Evolutionary conservation across 306 rosid species (phyloP).

Genomic region (Quercus gilva): DNA sequence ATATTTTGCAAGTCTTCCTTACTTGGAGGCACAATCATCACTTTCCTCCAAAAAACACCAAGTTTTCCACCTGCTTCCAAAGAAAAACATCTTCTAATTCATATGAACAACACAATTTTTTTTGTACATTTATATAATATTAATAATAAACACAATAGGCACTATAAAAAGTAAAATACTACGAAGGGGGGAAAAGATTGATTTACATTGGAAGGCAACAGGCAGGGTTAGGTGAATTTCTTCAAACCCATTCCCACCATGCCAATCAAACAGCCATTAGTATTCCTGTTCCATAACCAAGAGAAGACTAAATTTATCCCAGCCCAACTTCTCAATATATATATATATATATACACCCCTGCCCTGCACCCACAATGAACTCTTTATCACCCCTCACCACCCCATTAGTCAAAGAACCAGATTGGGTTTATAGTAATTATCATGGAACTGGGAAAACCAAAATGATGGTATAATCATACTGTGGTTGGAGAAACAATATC

Average conservation of each 20-base stretch:
- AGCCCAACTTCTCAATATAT: neutral
- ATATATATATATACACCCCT: no score
- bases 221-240: neutral
- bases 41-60: conserved; percentile 78
- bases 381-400: neutral
- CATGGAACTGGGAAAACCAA: neutral
- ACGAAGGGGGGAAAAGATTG: neutral
- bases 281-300: neutral
- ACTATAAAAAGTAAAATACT: neutral
- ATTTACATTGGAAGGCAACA: neutral
- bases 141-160: neutral
- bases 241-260: neutral
- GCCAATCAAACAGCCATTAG: neutral
- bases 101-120: neutral
- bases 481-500: no score
- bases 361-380: neutral
- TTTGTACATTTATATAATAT: neutral
- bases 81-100: conserved; percentile 3
- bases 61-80: conserved; percentile 53
- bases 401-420: neutral
- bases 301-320: neutral
- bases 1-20: conserved; percentile 59
- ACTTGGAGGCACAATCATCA: conserved; percentile 58
- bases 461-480: no score
- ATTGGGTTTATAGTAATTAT: neutral